A percentile compares a stretch with the other conserved stretches of the same genome.
phyloP scores from a whole-genome alignment of 148 eudicot genomes.

The Camellia sinensis region DNA sequence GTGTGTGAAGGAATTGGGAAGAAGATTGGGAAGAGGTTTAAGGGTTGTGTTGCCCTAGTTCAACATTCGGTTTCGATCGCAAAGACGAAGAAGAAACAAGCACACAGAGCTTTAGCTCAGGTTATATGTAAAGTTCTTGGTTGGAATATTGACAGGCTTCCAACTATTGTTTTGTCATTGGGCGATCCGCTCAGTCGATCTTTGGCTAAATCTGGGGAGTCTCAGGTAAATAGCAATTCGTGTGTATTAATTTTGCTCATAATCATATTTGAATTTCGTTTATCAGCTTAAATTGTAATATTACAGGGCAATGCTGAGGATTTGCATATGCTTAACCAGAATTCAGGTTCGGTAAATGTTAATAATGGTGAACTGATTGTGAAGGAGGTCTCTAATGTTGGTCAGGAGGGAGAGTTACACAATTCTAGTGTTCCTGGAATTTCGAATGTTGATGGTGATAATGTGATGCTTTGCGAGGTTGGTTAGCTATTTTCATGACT shows the following conservation, averaged over 20 bases:
- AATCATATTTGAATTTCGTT: neutral
- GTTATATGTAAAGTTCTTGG: conserved; percentile 81
- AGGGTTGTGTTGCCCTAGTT: conserved; percentile 62
- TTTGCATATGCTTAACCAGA: neutral
- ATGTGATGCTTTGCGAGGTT: conserved; percentile 30
- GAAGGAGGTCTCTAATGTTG: conserved; percentile 5
- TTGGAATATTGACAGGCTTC: conserved; percentile 66
- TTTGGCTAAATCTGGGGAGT: conserved; percentile 14
- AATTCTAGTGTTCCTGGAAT: neutral
- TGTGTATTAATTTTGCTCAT: neutral
- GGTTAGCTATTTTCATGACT: conserved; percentile 12
- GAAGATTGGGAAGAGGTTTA: conserved; percentile 56
- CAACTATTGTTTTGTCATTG: conserved; percentile 25
- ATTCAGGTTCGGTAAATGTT: neutral
- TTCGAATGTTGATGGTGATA: conserved; percentile 2
- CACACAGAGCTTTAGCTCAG: conserved; percentile 66
- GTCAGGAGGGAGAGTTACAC: neutral
- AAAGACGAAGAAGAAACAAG: conserved; percentile 66
- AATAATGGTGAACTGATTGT: conserved; percentile 1
- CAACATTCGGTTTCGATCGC: conserved; percentile 62
- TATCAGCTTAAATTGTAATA: neutral
- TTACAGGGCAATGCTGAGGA: conserved; percentile 26
- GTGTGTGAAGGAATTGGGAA: conserved; percentile 60
- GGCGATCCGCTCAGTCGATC: neutral
- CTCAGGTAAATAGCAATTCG: conserved; percentile 8